Conservation (phyloP, 2,329 filamentous ascomycete genomes). For the Microdochium trichocladiopsis region DNA sequence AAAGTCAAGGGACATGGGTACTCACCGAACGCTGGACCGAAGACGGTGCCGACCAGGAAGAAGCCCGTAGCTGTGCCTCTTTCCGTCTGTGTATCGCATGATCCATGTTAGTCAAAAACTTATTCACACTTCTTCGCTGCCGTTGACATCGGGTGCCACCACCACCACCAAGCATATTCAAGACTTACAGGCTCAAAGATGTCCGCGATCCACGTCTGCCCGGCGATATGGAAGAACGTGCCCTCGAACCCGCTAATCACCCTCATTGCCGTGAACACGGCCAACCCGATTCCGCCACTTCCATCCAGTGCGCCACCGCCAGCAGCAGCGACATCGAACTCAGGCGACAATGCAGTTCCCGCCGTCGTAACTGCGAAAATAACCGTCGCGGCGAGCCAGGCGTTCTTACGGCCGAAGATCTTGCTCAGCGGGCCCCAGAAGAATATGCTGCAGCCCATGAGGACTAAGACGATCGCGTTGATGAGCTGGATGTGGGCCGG, state of each 20-base stretch:
- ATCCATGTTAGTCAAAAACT: neutral
- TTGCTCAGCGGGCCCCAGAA: neutral
- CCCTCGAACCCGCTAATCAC: neutral
- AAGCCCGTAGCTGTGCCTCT: constrained; percentile 33
- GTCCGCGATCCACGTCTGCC: neutral
- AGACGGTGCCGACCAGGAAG: constrained; percentile 32
- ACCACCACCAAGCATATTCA: too few species aligned
- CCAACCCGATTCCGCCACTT: neutral
- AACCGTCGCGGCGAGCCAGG: neutral
- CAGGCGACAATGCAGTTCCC: neutral
- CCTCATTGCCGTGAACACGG: neutral
- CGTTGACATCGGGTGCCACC: too few species aligned
- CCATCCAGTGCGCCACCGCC: neutral
- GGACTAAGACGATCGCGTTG: neutral
- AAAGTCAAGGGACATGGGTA: neutral
- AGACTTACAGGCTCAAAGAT: neutral
- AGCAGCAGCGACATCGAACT: neutral
- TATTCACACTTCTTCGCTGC: too few species aligned
- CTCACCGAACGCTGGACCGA: constrained; percentile 32
- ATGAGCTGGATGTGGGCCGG: neutral
- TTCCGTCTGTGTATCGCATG: neutral
- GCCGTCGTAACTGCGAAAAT: neutral
- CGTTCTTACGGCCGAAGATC: neutral
- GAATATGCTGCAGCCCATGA: neutral
- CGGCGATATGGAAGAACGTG: neutral